Percentiles rank a stretch among this genome's conserved stretches.
These are phyloP conservation scores for Aspergillus ochraceoroseus DNA, from an alignment of 2,329 filamentous ascomycete genomes.

Conservation along the genomic window DNA sequence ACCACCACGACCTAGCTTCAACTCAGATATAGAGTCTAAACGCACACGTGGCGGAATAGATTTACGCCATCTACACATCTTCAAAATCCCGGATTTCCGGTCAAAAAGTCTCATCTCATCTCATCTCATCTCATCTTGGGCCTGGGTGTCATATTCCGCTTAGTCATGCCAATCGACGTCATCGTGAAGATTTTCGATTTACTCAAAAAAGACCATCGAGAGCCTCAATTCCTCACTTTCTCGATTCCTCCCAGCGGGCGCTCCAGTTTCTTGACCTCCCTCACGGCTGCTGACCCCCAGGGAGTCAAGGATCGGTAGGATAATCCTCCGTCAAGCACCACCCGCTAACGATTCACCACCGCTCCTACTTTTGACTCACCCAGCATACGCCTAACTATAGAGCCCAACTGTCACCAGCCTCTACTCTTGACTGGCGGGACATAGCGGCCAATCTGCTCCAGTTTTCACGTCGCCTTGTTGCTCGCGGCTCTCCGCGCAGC, in stretches of 20 bases:
- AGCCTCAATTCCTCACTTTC: too few relatives aligned
- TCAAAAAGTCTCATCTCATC: too few relatives aligned
- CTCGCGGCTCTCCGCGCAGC: slow-evolving; percentile 31
- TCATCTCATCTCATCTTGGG: too few relatives aligned
- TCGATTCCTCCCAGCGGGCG: background rate
- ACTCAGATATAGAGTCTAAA: too few relatives aligned
- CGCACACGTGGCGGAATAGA: too few relatives aligned
- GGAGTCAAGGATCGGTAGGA: too few relatives aligned
- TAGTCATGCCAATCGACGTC: slow-evolving; percentile 20
- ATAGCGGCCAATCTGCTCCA: slow-evolving; percentile 29
- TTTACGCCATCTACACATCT: too few relatives aligned
- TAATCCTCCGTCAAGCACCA: background rate
- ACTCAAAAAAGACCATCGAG: slow-evolving; percentile 1
- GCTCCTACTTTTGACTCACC: slow-evolving; percentile 11
- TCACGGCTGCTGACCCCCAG: too few relatives aligned
- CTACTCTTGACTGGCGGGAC: slow-evolving; percentile 1
- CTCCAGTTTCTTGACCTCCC: slow-evolving; percentile 5
- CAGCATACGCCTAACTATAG: slow-evolving; percentile 1
- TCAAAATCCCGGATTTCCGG: too few relatives aligned
- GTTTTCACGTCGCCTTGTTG: slow-evolving; percentile 22
- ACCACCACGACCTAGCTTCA: too few relatives aligned
- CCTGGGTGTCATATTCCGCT: slow-evolving; percentile 8
- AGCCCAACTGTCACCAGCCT: background rate
- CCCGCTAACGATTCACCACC: background rate
- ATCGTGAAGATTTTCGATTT: slow-evolving; percentile 18